Base-by-base conservation (phyloP, 805 yeast genomes). In the Scheffersomyces lignosus region DNA sequence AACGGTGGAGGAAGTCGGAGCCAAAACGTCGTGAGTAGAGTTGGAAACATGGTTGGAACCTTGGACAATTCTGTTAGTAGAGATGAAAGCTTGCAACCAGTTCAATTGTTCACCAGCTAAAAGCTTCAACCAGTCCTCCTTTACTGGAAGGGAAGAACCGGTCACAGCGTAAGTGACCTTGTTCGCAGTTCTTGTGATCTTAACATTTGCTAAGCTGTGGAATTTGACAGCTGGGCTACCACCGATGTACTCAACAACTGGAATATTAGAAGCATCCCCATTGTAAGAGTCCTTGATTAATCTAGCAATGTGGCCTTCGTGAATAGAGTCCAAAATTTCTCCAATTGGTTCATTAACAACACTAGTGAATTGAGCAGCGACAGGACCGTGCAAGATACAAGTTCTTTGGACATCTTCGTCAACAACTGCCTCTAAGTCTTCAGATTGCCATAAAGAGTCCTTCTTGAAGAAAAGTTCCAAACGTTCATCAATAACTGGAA, bases 401-500 rank as follows among this genome's bases (percentile, higher is more conserved):
- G 97, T 91, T 77, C 99, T 85, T 67, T 90, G 90, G 45, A 93
- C 98, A 62, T 93, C 99, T 56, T 85, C 88, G 50, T 77, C 98
- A 48, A 87, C 90, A 59, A 93, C 98, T 42, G 97, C 87, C 62
- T 89, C 97, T 60, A 93, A 78, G 62, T 87, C 91, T 74, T 93
- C 98, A 16, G 96, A 86, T 77, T 93, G 99, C 99, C 99, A 93
- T 63, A 93, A 76, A 20, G 98, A 91, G 67, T 93, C 99, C 73
- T 93, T 93, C 81, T 93, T 93, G 80, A 93, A 93, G 78, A 86
- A 93, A 59, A 83, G 81, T 66, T 93, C 97, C 56, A 93, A 88
- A 72, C 87, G 85, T 49, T 87, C 95, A 60, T 93, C 96, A 62
- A 93, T 76, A 15, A 87, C 85, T 34, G 99, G 99, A 52, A 93